Evolutionary conservation across 768 basidiomycete genomes (phyloP), one percentile per base, ranked within the genome.

Genomic region (Mycena capillaripes): DNA sequence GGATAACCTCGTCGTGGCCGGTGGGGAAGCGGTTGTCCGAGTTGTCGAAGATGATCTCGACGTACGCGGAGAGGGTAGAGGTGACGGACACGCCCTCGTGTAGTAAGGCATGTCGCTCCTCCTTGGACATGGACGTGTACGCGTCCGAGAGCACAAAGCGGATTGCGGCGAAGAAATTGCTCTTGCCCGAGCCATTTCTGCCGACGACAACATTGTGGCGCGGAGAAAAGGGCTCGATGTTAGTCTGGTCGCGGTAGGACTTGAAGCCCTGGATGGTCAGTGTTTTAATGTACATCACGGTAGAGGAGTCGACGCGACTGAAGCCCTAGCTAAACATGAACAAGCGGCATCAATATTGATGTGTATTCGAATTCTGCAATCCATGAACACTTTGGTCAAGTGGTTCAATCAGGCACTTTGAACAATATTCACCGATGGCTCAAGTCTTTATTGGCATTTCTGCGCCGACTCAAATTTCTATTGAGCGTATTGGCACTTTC

Each of bases 101-200:
- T 5, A 99, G 85, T n/a, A 99, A 88, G 0, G 94, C 88, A 76
- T 95, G 95, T 29, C 97, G 90, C 81, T 98, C 98, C 79, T 98
- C 97, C 46, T 95, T 88, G 16, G 93, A 91, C 92, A 99, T 95
- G 30, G 96, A 97, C 0, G 96, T 97, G 77, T 99, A 99, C 21
- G 97, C 97, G 85, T 99, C 98, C 4, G 96, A 97, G 19, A 99
- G 88, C 16, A 99, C 98, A 77, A 99, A 99, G 11, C 97, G 95
- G 78, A 99, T 98, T 25, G 97, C 97, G 42, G 95, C 92, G 82
- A 99, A 99, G 88, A 99, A 99, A 81, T 99, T 99, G 78, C 95
- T 97, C 87, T 99, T 99, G 60, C 98, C 98, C 8, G 95, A 96
- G 16, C 98, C 98, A 89, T 99, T 99, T 50, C 98, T 86, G 17